Evolutionary conservation across 495 filamentous ascomycete genomes (phyloP), one percentile per base, ranked within the genome.

Genomic region (Massariosphaeria phaeospora): DNA sequence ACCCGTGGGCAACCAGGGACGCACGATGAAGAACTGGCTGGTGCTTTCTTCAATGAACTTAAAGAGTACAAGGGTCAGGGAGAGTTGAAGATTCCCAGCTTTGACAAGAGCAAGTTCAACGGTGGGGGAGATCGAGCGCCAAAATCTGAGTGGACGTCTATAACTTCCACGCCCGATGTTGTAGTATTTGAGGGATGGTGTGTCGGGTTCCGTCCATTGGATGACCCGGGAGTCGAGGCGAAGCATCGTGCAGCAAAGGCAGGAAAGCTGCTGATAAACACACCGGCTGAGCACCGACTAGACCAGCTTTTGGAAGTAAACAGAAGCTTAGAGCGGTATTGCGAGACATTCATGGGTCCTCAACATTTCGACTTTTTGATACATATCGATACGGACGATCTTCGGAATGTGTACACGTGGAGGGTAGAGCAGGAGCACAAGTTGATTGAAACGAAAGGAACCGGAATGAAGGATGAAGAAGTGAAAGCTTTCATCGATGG

Each of bases 101-200:
- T 61, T 29, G 57, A 61, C 40, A 61, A 61, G 44, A 61, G 57
- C 34, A 40, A 39, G 23, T 61, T 55, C 33, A 47, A 51, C 23
- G 57, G 57, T 8, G 57, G 55, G 25, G 57, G 57, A 12, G 57
- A 55, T 33, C 40, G 57, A 26, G 58, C 27, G 10, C 31, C 39
- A 2, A 31, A 52, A 13, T 10, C 9, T 12, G 47, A 51, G 15
- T 57, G 54, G 54, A 17, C 45, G 1, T 10, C 17, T 15, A 39
- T 51, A 4, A 45, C 17, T 2, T 13, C n/a, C 1, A 43, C 38
- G 23, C 24, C 40, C 15, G 73, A 82, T 51, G 77, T 86, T 18
- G 75, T 96, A 1, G 79, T 97, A 38, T 83, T 97, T 50, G 91
- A 97, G 66, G 91, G 91, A 13, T 61, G 57, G 57, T 61, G 51